Evolutionary conservation across 2,329 filamentous ascomycete species (phyloP).

Genomic region (Aureobasidium zeae): DNA sequence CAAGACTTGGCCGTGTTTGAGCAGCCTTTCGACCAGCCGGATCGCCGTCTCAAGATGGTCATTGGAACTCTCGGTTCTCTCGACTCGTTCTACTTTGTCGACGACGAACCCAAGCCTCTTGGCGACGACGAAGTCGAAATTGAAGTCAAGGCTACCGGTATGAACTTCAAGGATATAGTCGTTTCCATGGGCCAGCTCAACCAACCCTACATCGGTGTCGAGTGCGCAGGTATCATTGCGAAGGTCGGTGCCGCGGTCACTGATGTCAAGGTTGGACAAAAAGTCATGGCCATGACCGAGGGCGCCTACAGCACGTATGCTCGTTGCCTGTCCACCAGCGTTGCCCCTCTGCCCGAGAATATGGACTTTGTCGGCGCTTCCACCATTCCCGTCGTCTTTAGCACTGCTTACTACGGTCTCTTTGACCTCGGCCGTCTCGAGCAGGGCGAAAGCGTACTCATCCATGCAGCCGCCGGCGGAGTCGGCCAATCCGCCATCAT

Average conservation of each 20-base stretch:
- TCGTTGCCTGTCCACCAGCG: slow-evolving; percentile 4
- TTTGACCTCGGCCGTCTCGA: slow-evolving; percentile 22
- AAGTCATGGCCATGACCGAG: slow-evolving; percentile 10
- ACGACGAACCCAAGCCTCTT: slow-evolving; percentile 13
- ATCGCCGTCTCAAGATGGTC: slow-evolving; percentile 6
- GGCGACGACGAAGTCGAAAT: slow-evolving; percentile 18
- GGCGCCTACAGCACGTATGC: slow-evolving; percentile 7
- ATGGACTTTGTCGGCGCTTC: slow-evolving; percentile 22
- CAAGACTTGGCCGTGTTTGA: slow-evolving; percentile 4
- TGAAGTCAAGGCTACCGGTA: slow-evolving; percentile 17
- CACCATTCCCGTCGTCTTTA: slow-evolving; percentile 21
- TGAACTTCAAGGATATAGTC: slow-evolving; percentile 20
- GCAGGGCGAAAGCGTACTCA: slow-evolving; percentile 24
- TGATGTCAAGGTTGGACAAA: slow-evolving; percentile 4
- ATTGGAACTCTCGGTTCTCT: slow-evolving; percentile 10
- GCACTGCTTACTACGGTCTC: slow-evolving; percentile 25
- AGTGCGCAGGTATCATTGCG: slow-evolving; percentile 10
- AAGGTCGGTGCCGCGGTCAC: slow-evolving; percentile 2
- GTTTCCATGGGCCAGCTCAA: slow-evolving; percentile 15
- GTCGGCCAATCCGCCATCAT: slow-evolving; percentile 7
- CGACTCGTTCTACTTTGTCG: slow-evolving; percentile 10
- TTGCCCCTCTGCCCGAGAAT: slow-evolving; percentile 13
- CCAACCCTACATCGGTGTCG: slow-evolving; percentile 12
- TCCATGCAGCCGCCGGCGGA: slow-evolving; percentile 5
- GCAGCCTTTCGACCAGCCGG: slow-evolving; percentile 2